phyloP scores from a whole-genome alignment of 306 rosid species.

The Oemleria cerasiformis region DNA sequence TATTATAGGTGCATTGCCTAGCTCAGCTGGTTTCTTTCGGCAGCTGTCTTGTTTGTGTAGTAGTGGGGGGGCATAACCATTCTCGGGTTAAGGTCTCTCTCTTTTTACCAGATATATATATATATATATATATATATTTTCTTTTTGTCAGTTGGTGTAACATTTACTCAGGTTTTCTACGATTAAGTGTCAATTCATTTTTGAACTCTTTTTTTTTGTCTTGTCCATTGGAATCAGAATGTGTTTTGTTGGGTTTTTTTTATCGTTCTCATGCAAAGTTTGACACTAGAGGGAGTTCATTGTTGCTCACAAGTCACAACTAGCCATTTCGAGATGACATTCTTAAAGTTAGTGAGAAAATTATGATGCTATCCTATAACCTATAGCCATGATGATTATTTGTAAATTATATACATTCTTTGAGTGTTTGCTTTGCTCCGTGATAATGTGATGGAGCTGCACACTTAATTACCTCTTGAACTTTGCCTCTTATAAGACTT shows the following conservation, averaged over 20 bases:
- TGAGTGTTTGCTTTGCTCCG: too few relatives aligned
- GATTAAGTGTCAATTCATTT: conserved; percentile 18
- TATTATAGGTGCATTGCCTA: conserved; percentile 26
- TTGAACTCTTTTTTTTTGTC: neutral
- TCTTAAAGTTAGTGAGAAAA: too few relatives aligned
- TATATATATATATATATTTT: neutral
- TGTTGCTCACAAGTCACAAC: too few relatives aligned
- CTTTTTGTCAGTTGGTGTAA: conserved; percentile 14
- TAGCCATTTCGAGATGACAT: too few relatives aligned
- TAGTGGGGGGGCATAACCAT: conserved; percentile 19
- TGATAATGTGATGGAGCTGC: too few relatives aligned
- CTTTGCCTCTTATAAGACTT: too few relatives aligned
- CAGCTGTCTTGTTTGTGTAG: conserved; percentile 27
- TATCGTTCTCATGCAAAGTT: neutral
- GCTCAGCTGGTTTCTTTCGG: conserved; percentile 16
- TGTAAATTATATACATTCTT: too few relatives aligned
- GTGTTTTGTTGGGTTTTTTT: neutral
- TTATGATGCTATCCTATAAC: too few relatives aligned
- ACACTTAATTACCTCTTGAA: too few relatives aligned
- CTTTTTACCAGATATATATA: neutral
- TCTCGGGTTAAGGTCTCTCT: conserved; percentile 15
- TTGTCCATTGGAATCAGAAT: neutral
- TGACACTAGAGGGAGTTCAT: too few relatives aligned
- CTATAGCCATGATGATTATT: too few relatives aligned
- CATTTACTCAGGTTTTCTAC: neutral